Conservation (phyloP, 129 eudicot species). For the Artemisia annua region DNA sequence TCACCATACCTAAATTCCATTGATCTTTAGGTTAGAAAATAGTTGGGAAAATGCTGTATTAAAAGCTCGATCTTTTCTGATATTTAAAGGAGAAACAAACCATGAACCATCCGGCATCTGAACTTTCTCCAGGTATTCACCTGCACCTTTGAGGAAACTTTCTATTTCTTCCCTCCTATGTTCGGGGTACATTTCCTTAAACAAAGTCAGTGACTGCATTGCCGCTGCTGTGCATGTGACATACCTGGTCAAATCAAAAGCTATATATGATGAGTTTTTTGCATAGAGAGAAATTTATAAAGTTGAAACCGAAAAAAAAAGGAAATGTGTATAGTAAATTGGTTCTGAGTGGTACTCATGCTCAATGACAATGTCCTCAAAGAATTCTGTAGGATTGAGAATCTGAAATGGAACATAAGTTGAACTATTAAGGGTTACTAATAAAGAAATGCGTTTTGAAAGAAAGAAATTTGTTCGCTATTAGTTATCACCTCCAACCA, state of each 20-base stretch:
- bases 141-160: slow-evolving; percentile 36
- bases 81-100: slow-evolving; percentile 27
- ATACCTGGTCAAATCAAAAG: slow-evolving; percentile 28
- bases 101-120: slow-evolving; percentile 84
- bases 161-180: slow-evolving; percentile 62
- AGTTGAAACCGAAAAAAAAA: not conserved
- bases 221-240: slow-evolving; percentile 68
- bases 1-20: slow-evolving; percentile 57
- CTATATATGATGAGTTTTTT: too few relatives aligned
- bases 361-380: slow-evolving; percentile 71
- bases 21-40: not conserved
- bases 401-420: slow-evolving; percentile 35
- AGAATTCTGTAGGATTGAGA: slow-evolving; percentile 78
- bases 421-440: not conserved
- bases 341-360: slow-evolving; percentile 38
- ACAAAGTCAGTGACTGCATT: slow-evolving; percentile 54
- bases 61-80: not conserved
- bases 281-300: not conserved
- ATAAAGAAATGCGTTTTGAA: not conserved
- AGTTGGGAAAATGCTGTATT: too few relatives aligned
- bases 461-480: too few relatives aligned
- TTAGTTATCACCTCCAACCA: slow-evolving; percentile 62
- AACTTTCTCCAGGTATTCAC: slow-evolving; percentile 45
- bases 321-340: not conserved
- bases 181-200: slow-evolving; percentile 53